These are phyloP conservation scores for Pecoramyces ruminantium DNA, from an alignment of 192 early-diverging fungal species.

Conservation along the genomic window DNA sequence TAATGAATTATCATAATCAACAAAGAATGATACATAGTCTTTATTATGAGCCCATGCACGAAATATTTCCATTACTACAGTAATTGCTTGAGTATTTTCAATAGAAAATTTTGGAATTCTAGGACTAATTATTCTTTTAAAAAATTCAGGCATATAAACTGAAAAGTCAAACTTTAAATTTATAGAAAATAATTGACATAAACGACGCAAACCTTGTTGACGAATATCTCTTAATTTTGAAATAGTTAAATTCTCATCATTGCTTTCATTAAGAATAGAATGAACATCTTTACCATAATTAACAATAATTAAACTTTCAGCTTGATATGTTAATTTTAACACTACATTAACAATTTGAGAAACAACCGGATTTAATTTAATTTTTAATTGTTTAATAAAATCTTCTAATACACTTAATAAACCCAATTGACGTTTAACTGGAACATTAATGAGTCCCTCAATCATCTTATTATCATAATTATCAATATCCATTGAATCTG, in stretches of 20 bases:
- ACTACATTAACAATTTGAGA: constrained; percentile 54
- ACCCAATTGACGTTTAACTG: constrained; percentile 52
- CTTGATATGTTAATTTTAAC: constrained; percentile 49
- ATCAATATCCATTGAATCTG: not conserved
- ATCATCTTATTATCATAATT: not conserved
- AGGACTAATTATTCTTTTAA: constrained; percentile 41
- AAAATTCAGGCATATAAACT: constrained; percentile 62
- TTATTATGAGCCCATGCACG: constrained; percentile 51
- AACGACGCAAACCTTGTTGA: constrained; percentile 49
- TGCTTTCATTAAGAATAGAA: constrained; percentile 4
- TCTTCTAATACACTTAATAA: constrained; percentile 65
- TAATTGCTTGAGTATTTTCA: constrained; percentile 86
- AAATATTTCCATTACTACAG: constrained; percentile 60
- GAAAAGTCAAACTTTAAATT: constrained; percentile 54
- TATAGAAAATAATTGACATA: constrained; percentile 60
- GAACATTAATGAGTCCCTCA: not conserved
- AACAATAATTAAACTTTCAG: constrained; percentile 31
- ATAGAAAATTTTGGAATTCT: constrained; percentile 47
- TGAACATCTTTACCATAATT: constrained; percentile 10
- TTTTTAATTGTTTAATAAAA: constrained; percentile 63
- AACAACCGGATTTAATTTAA: constrained; percentile 48
- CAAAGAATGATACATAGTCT: constrained; percentile 47
- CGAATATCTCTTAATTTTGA: constrained; percentile 35
- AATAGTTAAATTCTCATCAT: constrained; percentile 3
- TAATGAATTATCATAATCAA: constrained; percentile 37